phyloP scores from a whole-genome alignment of 208 protist genomes.

The Trypanosoma vivax region DNA sequence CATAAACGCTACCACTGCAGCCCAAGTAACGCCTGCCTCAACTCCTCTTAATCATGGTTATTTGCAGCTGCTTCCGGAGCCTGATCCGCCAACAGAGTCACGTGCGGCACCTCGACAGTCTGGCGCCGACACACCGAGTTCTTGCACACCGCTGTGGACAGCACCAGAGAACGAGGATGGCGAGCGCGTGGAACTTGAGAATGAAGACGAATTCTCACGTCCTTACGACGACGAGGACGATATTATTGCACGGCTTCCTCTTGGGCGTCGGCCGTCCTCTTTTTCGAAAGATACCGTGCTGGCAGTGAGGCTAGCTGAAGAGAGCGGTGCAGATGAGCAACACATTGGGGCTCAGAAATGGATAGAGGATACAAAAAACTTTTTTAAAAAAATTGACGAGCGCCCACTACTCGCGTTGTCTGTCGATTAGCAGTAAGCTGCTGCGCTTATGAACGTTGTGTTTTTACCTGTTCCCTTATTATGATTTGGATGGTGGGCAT shows the following conservation, averaged over 20 bases:
- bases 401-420: conserved; percentile 32
- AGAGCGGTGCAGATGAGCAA: too few relatives aligned
- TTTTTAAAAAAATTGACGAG: conserved; percentile 65
- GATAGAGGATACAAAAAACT: conserved; percentile 35
- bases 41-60: too few relatives aligned
- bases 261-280: conserved; percentile 4
- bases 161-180: conserved; percentile 22
- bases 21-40: neutral
- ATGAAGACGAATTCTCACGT: conserved; percentile 15
- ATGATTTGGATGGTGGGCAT: too few relatives aligned
- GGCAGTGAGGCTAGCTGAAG: too few relatives aligned
- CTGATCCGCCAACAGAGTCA: conserved; percentile 56
- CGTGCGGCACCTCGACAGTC: conserved; percentile 29
- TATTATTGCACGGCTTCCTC: conserved; percentile 19
- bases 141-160: conserved; percentile 53
- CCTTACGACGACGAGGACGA: conserved; percentile 13
- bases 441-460: too few relatives aligned
- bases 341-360: conserved; percentile 41
- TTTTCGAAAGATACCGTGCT: too few relatives aligned
- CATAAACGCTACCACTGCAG: neutral
- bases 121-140: conserved; percentile 46
- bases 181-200: conserved; percentile 4
- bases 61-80: conserved; percentile 1
- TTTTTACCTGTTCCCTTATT: too few relatives aligned
- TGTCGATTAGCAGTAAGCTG: neutral